phyloP scores from a whole-genome alignment of 2,329 filamentous ascomycete genomes.

The Neoscytalidium dimidiatum region DNA sequence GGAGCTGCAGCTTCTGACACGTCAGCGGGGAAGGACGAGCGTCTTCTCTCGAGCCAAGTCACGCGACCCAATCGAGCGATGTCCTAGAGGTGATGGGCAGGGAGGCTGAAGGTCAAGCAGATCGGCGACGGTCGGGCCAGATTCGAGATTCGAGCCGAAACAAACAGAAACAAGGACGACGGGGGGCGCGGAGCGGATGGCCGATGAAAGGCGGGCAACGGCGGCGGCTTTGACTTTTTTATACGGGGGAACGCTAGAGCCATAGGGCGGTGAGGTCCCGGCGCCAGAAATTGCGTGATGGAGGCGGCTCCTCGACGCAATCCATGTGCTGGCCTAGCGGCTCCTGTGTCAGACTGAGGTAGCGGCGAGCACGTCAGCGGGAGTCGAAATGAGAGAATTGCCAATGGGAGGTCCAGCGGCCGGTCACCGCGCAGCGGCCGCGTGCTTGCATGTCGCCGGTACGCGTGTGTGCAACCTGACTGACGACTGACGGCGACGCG shows the following conservation, averaged over 20 bases:
- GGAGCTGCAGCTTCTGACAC: slow-evolving; percentile 7
- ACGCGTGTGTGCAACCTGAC: background rate
- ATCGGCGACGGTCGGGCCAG: slow-evolving; percentile 5
- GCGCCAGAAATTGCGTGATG: slow-evolving; percentile 19
- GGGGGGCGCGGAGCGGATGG: background rate
- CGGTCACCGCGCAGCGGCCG: background rate
- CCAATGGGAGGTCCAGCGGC: background rate
- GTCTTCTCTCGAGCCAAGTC: slow-evolving; percentile 11
- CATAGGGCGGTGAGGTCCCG: slow-evolving; percentile 6
- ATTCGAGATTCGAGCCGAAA: background rate
- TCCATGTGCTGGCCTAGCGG: background rate
- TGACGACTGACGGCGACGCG: background rate
- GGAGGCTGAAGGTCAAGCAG: background rate
- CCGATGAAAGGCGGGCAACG: background rate
- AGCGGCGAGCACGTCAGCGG: slow-evolving; percentile 17
- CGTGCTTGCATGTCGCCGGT: background rate
- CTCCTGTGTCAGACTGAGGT: slow-evolving; percentile 14
- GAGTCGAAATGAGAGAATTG: slow-evolving; percentile 8
- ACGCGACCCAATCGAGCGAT: slow-evolving; percentile 9
- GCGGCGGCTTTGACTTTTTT: background rate
- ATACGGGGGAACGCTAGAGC: slow-evolving; percentile 3
- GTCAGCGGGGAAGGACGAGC: slow-evolving; percentile 3
- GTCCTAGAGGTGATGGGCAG: background rate
- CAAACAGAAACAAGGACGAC: background rate
- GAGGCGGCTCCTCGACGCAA: slow-evolving; percentile 11